Evolutionary conservation across 2,329 filamentous ascomycete genomes (phyloP), one percentile per base, ranked within the genome.

Genomic region (Proliferodiscus dingleyae): DNA sequence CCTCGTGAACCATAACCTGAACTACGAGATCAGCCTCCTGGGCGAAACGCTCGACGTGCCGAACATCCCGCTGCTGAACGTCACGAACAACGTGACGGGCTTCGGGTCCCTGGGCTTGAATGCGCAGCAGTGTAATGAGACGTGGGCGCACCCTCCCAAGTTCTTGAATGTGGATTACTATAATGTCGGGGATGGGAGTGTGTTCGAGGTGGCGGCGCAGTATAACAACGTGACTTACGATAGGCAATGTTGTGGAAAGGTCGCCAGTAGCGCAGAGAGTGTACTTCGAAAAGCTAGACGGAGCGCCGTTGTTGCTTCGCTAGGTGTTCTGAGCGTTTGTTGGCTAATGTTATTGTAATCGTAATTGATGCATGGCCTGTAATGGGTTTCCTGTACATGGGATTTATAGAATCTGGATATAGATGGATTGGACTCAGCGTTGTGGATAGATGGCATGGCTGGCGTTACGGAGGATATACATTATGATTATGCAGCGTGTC

Each of bases 91-190:
- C 9, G 80, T 76, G 3, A 69, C 67, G 2, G 60, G 64, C 2
- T 64, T 63, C 0, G 85, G 85, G 6, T 68, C 71, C 41, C 59
- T 81, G 33, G 78, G 78, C 34, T 62, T 63, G 38, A 75, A 81
- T 21, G 77, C 78, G 26, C 62, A 68, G 34, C 64, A 63, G 46
- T 90, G 80, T 63, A 66, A 68, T 42, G 60, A 56, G 2, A 66
- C 78, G 50, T 91, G 83, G 71, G 74, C 75, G n/a, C 65, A 68
- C 22, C 70, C 73, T 40, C 85, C 87, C n/a, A 81, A 74, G 3
- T 90, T 88, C 57, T 74, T 88, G 16, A 72, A 93, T 8, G 85
- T 91, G 1, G 87, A 94, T 65, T 91, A 89, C 64, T 89, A 83
- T 64, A 83, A 87, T 62, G 73, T 81, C 4, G 62, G 62, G 1